Conservation (phyloP, 1,139 yeast genomes). For the Yamadazyma taylorii region DNA sequence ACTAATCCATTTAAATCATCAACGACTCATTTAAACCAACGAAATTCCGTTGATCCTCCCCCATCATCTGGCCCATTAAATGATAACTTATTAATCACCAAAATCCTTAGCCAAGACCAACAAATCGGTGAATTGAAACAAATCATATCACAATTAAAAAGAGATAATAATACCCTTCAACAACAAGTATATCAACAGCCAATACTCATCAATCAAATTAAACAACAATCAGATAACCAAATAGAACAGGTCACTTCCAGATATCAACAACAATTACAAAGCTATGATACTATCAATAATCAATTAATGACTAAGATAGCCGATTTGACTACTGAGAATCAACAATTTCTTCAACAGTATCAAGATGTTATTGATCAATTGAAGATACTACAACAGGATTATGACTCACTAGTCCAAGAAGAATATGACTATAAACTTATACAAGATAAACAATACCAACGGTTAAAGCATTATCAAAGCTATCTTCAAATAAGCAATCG, state of each 20-base stretch:
- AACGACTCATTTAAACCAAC: too few relatives aligned
- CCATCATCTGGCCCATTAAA: too few relatives aligned
- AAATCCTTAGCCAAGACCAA: conserved; percentile 7
- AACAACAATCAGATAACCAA: conserved; percentile 1
- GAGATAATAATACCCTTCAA: conserved; percentile 10
- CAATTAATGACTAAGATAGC: conserved; percentile 3
- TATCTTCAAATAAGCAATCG: conserved; percentile 6
- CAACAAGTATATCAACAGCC: conserved; percentile 11
- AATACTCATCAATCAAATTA: conserved; percentile 4
- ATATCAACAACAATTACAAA: conserved; percentile 4
- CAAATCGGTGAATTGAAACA: conserved; percentile 10
- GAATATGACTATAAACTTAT: neutral
- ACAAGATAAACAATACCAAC: neutral
- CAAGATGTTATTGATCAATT: neutral
- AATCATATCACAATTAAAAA: conserved; percentile 9
- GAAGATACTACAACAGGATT: neutral
- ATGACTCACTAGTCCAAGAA: neutral
- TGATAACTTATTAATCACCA: conserved; percentile 7
- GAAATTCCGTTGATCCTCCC: too few relatives aligned
- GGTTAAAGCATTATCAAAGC: conserved; percentile 1
- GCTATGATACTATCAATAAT: neutral
- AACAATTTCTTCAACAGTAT: neutral
- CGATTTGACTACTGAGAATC: conserved; percentile 3
- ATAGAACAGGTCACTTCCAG: conserved; percentile 2
- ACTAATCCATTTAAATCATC: too few relatives aligned